These are phyloP conservation scores for Penicillium diatomitis DNA, from an alignment of 495 filamentous ascomycete species.

Conservation along the genomic window DNA sequence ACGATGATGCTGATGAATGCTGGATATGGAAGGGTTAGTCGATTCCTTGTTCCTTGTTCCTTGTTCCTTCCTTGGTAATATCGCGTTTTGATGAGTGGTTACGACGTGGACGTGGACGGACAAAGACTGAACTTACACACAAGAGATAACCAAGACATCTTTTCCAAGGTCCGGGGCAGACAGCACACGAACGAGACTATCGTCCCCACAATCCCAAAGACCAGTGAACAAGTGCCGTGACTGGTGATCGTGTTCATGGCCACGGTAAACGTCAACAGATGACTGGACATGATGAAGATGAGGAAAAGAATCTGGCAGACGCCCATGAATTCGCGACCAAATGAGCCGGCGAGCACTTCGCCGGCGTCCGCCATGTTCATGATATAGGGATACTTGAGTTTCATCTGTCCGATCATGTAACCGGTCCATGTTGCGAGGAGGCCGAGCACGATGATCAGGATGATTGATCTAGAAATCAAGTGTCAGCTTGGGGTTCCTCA, in stretches of 20 bases:
- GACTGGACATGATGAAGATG: constrained; percentile 68
- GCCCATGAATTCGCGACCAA: constrained; percentile 57
- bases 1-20: constrained; percentile 57
- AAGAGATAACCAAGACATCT: constrained; percentile 55
- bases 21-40: constrained; percentile 25
- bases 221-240: constrained; percentile 59
- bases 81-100: too few relatives aligned
- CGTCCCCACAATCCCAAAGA: constrained; percentile 59
- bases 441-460: constrained; percentile 58
- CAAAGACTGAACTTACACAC: constrained; percentile 34
- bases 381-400: constrained; percentile 61
- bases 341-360: constrained; percentile 50
- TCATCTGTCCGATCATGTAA: constrained; percentile 71
- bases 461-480: constrained; percentile 36
- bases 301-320: constrained; percentile 57
- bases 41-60: too few relatives aligned
- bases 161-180: constrained; percentile 57
- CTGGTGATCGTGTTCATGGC: constrained; percentile 61
- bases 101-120: background rate
- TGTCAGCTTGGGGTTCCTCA: background rate
- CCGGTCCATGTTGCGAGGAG: constrained; percentile 67
- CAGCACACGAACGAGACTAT: constrained; percentile 55
- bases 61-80: too few relatives aligned
- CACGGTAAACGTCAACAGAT: constrained; percentile 68
- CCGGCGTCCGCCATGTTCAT: constrained; percentile 66